These are phyloP conservation scores for Hanseniaspora vineae DNA, from an alignment of 805 yeast species.

Conservation along the genomic window DNA sequence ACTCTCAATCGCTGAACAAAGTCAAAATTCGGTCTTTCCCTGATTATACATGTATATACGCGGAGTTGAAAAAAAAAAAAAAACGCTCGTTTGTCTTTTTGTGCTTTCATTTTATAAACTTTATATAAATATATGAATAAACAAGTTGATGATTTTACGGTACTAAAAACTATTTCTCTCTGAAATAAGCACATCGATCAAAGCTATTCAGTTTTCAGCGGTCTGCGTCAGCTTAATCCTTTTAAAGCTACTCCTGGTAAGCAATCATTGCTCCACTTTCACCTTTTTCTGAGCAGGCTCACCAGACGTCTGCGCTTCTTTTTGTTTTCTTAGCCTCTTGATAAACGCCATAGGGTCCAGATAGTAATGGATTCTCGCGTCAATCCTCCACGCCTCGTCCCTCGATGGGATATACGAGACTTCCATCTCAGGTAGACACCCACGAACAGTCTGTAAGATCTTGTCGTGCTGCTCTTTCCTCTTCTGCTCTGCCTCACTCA, in stretches of 20 bases:
- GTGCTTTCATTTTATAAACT: too few relatives aligned
- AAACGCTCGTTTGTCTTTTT: too few relatives aligned
- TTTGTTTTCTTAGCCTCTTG: constrained; percentile 38
- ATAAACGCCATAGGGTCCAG: constrained; percentile 43
- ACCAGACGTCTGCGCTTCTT: constrained; percentile 7
- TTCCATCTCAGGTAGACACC: constrained; percentile 37
- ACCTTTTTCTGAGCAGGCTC: constrained; percentile 2
- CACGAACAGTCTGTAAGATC: constrained; percentile 31
- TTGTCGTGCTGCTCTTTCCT: constrained; percentile 21
- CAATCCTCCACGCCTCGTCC: constrained; percentile 51
- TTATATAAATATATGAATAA: too few relatives aligned
- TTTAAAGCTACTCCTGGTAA: too few relatives aligned
- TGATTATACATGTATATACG: too few relatives aligned
- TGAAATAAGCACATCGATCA: too few relatives aligned
- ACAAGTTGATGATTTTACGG: not conserved
- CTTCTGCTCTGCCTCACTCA: constrained; percentile 6
- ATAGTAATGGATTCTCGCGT: constrained; percentile 50
- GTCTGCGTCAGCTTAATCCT: too few relatives aligned
- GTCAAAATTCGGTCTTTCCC: too few relatives aligned
- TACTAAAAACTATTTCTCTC: too few relatives aligned
- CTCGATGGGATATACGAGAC: constrained; percentile 33
- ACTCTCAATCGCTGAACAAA: too few relatives aligned
- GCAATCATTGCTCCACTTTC: constrained; percentile 1
- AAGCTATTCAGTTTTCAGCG: too few relatives aligned
- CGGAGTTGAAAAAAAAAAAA: too few relatives aligned